These are phyloP conservation scores for Hypocreales sp. DNA, from an alignment of 2,329 filamentous ascomycete genomes.

Conservation along the genomic window DNA sequence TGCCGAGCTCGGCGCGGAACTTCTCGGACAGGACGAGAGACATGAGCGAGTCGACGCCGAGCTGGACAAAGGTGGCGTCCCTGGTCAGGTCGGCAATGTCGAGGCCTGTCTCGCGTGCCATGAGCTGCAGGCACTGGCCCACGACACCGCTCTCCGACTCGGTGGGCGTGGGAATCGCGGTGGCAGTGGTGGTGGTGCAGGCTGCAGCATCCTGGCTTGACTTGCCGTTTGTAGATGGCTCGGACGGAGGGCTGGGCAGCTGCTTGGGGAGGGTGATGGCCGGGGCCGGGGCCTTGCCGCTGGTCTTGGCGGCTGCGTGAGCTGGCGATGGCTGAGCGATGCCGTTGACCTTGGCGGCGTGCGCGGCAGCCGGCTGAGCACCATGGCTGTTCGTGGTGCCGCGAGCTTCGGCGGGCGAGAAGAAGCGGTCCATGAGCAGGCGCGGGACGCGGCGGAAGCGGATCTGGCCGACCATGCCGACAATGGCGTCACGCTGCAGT, in stretches of 20 bases:
- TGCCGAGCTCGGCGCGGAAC: conserved; percentile 3
- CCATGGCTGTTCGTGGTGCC: no score
- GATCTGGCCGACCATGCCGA: conserved; percentile 35
- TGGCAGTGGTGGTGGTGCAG: no score
- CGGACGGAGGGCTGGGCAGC: neutral
- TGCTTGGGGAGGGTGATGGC: neutral
- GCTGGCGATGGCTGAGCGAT: neutral
- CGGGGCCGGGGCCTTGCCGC: no score
- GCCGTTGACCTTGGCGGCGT: neutral
- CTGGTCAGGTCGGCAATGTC: conserved; percentile 35
- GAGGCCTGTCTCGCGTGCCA: conserved; percentile 39
- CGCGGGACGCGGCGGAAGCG: conserved; percentile 54
- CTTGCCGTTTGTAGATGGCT: no score
- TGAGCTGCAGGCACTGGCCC: conserved; percentile 11
- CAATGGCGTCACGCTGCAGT: conserved; percentile 33
- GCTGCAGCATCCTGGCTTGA: no score
- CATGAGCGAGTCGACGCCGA: conserved; percentile 46
- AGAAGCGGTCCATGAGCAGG: conserved; percentile 47
- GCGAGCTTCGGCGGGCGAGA: no score
- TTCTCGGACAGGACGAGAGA: conserved; percentile 18
- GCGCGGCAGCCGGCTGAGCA: conserved; percentile 21
- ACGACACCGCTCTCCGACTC: neutral
- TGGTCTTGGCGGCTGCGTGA: neutral
- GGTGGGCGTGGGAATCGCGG: neutral
- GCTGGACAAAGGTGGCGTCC: conserved; percentile 37